Evolutionary conservation across 495 filamentous ascomycete species (phyloP), one percentile per base, ranked within the genome.

Genomic region (Cetradonia linearis): DNA sequence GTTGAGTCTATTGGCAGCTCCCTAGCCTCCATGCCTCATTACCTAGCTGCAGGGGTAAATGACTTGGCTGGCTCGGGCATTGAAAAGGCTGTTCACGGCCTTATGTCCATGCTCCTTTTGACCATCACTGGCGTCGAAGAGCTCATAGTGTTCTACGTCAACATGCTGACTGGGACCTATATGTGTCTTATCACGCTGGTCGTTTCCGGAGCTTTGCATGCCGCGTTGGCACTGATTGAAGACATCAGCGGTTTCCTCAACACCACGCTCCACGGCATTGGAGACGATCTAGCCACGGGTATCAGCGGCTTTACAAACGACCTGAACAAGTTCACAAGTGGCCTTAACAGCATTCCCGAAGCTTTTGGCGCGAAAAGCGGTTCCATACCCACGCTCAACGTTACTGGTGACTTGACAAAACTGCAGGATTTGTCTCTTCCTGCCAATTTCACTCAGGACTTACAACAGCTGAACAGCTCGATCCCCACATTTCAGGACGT

Each of bases 1-100:
- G 91, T 97, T n/a, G 92, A 98, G 71, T 88, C 88, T 56, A 82
- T 94, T 71, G 94, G 92, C 63, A 96, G 90, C 67, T 81, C 91
- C 38, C 92, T 98, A 88, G 93, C 91, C 27, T 96, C 92, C 23
- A 94, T 96, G 89, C 93, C 93, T 20, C 84, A 95, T 70, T 97
- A 95, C 75, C 82, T 96, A 66, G 82, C 91, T 2, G 74, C 80
- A 46, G 93, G 93, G 28, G 86, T 95, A 70, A 98, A 98, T 71
- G 82, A 88, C 38, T 73, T 97, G 37, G 84, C 89, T 8, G 89
- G 89, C 14, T 74, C 75, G 36, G 83, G 86, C 28, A 81, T 98
- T 64, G 87, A 89, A 56, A 81, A 85, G 36, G 82, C 88, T 3
- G 85, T 97, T 50, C 72, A 81, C 52, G 93, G 80, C 18, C 78